A percentile compares a stretch with the other conserved stretches of the same genome.
phyloP scores from a whole-genome alignment of 257 asterid species.

The Scutellaria minor region DNA sequence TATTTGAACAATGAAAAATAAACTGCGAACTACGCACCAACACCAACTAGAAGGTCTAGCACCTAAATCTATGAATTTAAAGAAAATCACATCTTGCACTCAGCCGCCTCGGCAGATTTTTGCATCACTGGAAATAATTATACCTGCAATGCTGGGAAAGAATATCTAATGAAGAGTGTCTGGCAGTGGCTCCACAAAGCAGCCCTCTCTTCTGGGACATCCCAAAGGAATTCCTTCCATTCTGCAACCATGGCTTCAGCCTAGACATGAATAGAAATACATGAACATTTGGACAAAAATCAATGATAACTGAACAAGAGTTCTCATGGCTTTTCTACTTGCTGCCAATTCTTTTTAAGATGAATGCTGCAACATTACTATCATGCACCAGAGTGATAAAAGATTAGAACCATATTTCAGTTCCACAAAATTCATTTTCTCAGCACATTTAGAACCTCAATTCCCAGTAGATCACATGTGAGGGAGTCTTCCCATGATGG shows the following conservation, averaged over 20 bases:
- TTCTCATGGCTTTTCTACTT: background rate
- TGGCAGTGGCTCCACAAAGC: constrained; percentile 99
- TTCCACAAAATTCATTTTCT: background rate
- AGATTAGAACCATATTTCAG: background rate
- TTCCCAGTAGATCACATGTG: background rate
- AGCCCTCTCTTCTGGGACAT: constrained; percentile 95
- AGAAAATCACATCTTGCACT: too few species aligned
- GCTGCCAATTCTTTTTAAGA: background rate
- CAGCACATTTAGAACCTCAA: constrained; percentile 12
- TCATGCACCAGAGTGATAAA: constrained; percentile 1
- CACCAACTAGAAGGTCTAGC: too few species aligned
- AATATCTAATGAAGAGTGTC: constrained; percentile 82
- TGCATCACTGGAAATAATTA: background rate
- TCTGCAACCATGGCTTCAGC: constrained; percentile 99
- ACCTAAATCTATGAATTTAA: too few species aligned
- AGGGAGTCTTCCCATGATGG: background rate
- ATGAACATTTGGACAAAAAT: constrained; percentile 32
- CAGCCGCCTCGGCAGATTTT: too few species aligned
- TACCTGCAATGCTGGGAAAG: constrained; percentile 92
- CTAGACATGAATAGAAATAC: constrained; percentile 53
- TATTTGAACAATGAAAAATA: too few species aligned
- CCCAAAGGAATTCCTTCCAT: constrained; percentile 99
- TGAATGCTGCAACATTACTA: background rate
- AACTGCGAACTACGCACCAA: too few species aligned
- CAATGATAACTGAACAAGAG: constrained; percentile 30